Conservation (phyloP, 2,329 filamentous ascomycete genomes). For the Fusarium sp. region DNA sequence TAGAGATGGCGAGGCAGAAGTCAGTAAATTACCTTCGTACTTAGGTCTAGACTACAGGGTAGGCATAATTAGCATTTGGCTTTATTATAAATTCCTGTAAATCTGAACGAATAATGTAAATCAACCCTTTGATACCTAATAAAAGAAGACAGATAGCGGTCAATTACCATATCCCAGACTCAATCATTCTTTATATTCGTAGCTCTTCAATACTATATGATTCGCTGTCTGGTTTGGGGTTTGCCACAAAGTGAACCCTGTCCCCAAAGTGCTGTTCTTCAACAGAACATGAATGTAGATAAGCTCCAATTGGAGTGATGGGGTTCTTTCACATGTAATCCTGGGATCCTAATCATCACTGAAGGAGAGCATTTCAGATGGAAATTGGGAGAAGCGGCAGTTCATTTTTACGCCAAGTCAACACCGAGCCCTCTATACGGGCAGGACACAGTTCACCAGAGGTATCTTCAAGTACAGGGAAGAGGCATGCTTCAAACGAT, state of each 20-base stretch:
- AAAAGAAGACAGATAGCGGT: background rate
- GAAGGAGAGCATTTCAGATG: background rate
- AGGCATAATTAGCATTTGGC: background rate
- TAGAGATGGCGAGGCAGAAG: background rate
- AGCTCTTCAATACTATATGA: background rate
- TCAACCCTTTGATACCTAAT: background rate
- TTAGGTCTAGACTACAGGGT: background rate
- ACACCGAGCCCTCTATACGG: slow-evolving; percentile 2
- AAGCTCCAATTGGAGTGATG: background rate
- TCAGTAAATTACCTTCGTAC: background rate
- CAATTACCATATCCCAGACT: background rate
- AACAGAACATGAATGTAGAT: background rate
- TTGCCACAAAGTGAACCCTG: background rate
- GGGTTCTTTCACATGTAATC: background rate
- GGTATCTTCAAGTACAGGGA: slow-evolving; percentile 39
- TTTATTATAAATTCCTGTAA: background rate
- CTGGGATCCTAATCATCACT: background rate
- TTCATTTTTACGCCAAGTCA: slow-evolving; percentile 22
- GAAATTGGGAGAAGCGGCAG: slow-evolving; percentile 2
- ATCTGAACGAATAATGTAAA: background rate
- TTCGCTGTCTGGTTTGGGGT: background rate
- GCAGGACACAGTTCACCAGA: slow-evolving; percentile 34
- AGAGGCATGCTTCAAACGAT: slow-evolving; percentile 46
- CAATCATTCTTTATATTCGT: background rate
- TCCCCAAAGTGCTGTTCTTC: background rate